These are phyloP conservation scores for Epichloe gansuensis DNA, from an alignment of 2,329 filamentous ascomycete genomes.

Conservation along the genomic window DNA sequence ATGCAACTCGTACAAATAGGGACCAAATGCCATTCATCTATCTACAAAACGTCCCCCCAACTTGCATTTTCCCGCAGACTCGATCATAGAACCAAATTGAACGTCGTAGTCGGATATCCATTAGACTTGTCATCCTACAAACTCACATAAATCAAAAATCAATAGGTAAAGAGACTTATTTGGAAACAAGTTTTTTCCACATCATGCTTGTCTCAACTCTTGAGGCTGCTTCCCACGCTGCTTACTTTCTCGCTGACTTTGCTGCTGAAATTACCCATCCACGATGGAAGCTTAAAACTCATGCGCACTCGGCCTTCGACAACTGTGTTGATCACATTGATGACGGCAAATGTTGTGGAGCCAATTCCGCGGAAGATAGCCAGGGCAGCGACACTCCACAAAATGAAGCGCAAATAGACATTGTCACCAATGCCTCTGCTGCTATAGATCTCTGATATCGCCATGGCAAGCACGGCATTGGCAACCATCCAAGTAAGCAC, in stretches of 20 bases:
- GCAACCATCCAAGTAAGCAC: conserved; percentile 88
- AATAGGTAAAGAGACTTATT: not conserved
- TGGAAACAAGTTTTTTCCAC: too few relatives aligned
- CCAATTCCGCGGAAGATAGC: conserved; percentile 84
- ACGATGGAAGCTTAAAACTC: conserved; percentile 37
- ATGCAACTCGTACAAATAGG: too few relatives aligned
- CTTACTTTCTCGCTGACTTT: conserved; percentile 36
- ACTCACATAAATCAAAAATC: not conserved
- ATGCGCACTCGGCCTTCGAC: conserved; percentile 71
- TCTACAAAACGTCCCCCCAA: not conserved
- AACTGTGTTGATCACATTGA: conserved; percentile 72
- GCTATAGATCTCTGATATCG: conserved; percentile 75
- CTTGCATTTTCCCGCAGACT: not conserved
- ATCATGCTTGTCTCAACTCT: conserved; percentile 15
- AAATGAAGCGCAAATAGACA: conserved; percentile 81
- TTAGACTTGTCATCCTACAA: conserved; percentile 11
- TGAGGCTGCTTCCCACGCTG: conserved; percentile 34
- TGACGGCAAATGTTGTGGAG: conserved; percentile 65
- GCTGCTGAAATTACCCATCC: conserved; percentile 31
- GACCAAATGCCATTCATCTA: not conserved
- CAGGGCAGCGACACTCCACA: conserved; percentile 80
- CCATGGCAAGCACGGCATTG: conserved; percentile 90
- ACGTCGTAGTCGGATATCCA: not conserved
- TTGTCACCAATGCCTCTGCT: conserved; percentile 63
- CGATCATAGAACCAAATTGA: not conserved